Base-by-base conservation (phyloP, 768 basidiomycete species). In the Gymnopilus junonius region DNA sequence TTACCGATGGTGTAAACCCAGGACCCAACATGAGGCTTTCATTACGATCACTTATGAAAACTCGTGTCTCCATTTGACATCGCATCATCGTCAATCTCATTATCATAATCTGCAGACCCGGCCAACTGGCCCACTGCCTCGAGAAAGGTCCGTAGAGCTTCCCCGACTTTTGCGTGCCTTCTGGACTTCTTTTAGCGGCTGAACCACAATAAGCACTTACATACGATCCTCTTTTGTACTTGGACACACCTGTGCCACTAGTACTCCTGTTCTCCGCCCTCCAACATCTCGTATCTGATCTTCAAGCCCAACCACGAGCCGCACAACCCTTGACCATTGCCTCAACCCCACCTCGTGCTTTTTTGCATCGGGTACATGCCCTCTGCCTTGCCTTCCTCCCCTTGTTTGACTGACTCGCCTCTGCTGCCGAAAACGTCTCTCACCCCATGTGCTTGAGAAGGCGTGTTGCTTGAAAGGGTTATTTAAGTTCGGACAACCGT, bases 311-410 rank as follows among this genome's bases (percentile, higher is more conserved):
- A 58, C 62, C 62, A 66, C 67, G 65, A 67, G 51, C 42, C 61
- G 71, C 68, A 66, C 67, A 75, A 74, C 78, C 77, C 77, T 73
- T 71, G 67, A 67, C 69, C 74, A 71, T 68, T 65, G 74, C 76
- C 78, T 75, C 76, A 74, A 75, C 77, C 71, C 72, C 72, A 77
- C 85, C 85, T 80, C 85, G 84, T 85, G 83, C 72, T 69, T 73
- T 71, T 72, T 69, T 61, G 67, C 67, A 66, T 65, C 65, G 64
- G n/a, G 65, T 82, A 80, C 83, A 84, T 83, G 83, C 79, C 73
- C 75, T 76, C 75, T 77, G 78, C 78, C 77, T 82, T 81, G 74
- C 72, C 58, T 37, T 34, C 50, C 50, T 67, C 77, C 76, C 80
- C 80, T 82, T 79, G 79, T 80, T 76, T 76, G 73, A 73, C 66